These are phyloP conservation scores for Eimeria praecox DNA, from an alignment of 169 alveolate genomes.

Conservation along the genomic window DNA sequence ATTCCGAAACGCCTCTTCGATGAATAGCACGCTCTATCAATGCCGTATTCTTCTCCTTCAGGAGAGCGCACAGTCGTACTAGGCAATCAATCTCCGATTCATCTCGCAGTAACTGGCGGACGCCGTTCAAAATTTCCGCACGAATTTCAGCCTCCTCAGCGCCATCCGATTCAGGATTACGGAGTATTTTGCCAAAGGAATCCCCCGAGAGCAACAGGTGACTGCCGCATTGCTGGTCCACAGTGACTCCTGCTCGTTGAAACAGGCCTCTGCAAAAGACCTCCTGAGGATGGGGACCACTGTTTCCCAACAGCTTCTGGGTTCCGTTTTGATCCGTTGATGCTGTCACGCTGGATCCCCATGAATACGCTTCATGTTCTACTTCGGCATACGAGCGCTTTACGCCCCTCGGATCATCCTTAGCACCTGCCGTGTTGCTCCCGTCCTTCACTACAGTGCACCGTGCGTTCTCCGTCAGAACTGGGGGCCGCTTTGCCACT, in stretches of 20 bases:
- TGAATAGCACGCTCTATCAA: slow-evolving; percentile 74
- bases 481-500: slow-evolving; percentile 31
- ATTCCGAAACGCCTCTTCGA: slow-evolving; percentile 74
- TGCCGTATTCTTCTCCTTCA: slow-evolving; percentile 62
- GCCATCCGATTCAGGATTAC: neutral
- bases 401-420: slow-evolving; percentile 12
- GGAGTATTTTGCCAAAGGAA: neutral
- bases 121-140: slow-evolving; percentile 41
- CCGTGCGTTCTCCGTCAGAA: neutral
- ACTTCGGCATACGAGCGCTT: slow-evolving; percentile 4
- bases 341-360: neutral
- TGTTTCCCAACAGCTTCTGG: neutral
- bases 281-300: neutral
- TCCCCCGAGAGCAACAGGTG: neutral
- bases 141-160: slow-evolving; percentile 60
- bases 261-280: neutral
- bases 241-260: neutral
- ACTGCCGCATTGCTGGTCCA: neutral
- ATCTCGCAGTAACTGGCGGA: slow-evolving; percentile 47
- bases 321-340: neutral
- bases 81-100: slow-evolving; percentile 75
- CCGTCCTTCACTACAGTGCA: slow-evolving; percentile 1
- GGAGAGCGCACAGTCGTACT: slow-evolving; percentile 24
- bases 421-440: neutral
- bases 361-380: neutral